Base-by-base conservation (phyloP, 768 basidiomycete genomes). In the Mrakia hoshinonis region DNA sequence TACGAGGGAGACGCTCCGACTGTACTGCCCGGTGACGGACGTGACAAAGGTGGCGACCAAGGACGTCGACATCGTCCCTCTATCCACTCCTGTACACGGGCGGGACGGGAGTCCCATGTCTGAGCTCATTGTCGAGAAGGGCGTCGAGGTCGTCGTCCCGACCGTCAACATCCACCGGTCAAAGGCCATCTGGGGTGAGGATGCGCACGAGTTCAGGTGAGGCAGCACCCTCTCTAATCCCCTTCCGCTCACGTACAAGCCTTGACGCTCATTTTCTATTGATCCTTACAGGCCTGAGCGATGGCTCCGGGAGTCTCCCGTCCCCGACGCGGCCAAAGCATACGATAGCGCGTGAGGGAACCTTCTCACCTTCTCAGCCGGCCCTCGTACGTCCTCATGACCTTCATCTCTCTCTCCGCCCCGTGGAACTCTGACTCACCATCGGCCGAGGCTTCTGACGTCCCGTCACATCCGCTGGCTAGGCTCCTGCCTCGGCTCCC, bases 331-430 rank as follows among this genome's bases (percentile, higher is more conserved):
- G 10, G 69, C 69, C 48, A 75, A 76, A 20, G 39, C 66, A 15
- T 72, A 79, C 26, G 76, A 77, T 2, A 77, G 78, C 18, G 75
- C 76, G 2, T 80, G 79, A 78, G 78, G 78, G 5, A 77, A 78
- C 54, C 68, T 79, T 24, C 49, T 79, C 48, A 78, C 79, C 13
- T 80, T 80, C 74, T 54, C 79, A 15, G 77, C 75, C 15, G 79
- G 79, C 1, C 75, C 77, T 15, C 63, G 79, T 39, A 66, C 72
- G 38, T 74, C 70, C 71, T 68, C 73, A 67, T 74, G 58, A 13
- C 69, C 67, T 39, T 24, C 46, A 4, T 13, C 9, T n/a, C 11
- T 46, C 22, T 51, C 18, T 20, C n/a, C 18, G 2, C 13, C 9
- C 75, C 75, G 54, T 24, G 24, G 15, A 20, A 38, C 9, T 38